phyloP scores from a whole-genome alignment of 345 rosid genomes.

The Populus pruinosa region DNA sequence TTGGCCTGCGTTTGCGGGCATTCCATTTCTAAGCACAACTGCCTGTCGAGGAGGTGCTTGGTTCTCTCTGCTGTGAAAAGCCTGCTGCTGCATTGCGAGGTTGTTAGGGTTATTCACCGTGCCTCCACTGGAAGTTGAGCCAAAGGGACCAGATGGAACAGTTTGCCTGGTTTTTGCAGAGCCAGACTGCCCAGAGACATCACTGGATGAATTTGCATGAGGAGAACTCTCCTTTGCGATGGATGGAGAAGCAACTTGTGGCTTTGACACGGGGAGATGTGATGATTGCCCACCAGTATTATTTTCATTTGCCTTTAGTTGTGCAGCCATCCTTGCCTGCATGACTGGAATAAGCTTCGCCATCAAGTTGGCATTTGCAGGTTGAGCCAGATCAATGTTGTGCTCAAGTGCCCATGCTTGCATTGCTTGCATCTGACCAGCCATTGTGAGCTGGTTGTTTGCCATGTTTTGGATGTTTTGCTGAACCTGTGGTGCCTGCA shows the following conservation, averaged over 20 bases:
- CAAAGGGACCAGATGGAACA: slow-evolving; percentile 47
- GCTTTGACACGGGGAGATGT: slow-evolving; percentile 57
- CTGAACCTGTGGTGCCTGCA: slow-evolving; percentile 64
- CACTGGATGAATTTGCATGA: slow-evolving; percentile 71
- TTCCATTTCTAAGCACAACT: slow-evolving; percentile 56
- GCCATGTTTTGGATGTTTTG: slow-evolving; percentile 57
- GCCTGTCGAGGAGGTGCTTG: slow-evolving; percentile 56
- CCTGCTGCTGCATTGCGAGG: slow-evolving; percentile 53
- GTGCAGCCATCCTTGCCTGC: slow-evolving; percentile 83
- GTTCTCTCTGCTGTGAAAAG: slow-evolving; percentile 62
- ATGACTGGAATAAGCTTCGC: slow-evolving; percentile 69
- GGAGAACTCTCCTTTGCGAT: slow-evolving; percentile 70
- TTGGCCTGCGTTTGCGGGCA: slow-evolving; percentile 51
- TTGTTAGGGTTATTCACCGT: slow-evolving; percentile 39
- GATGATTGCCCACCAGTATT: slow-evolving; percentile 48
- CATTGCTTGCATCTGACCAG: slow-evolving; percentile 77
- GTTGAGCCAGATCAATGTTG: slow-evolving; percentile 85
- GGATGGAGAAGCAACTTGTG: slow-evolving; percentile 63
- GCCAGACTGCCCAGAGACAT: slow-evolving; percentile 75
- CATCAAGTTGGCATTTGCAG: slow-evolving; percentile 84
- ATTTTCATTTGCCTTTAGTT: slow-evolving; percentile 68
- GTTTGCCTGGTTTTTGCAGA: slow-evolving; percentile 60
- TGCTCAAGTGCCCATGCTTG: slow-evolving; percentile 87
- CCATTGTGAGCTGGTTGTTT: slow-evolving; percentile 61
- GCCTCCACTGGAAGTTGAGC: slow-evolving; percentile 52